These are phyloP conservation scores for Talaromyces pinophilus DNA, from an alignment of 2,329 filamentous ascomycete genomes.

Conservation along the genomic window DNA sequence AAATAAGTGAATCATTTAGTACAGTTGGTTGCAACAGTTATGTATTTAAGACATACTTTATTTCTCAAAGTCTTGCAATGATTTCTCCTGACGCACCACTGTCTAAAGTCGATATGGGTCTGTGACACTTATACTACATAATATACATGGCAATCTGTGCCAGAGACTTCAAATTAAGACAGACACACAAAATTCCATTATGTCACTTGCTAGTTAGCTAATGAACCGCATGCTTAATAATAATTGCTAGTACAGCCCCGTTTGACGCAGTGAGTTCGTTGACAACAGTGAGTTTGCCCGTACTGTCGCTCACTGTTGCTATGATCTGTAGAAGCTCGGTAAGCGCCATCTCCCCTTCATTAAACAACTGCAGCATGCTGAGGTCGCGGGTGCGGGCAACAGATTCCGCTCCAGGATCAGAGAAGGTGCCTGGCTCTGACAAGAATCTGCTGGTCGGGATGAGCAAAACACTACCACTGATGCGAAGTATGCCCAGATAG, in stretches of 20 bases:
- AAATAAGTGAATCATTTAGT: no score
- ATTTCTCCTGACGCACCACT: background rate
- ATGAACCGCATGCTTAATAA: background rate
- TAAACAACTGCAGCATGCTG: background rate
- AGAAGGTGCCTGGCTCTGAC: background rate
- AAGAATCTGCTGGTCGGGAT: background rate
- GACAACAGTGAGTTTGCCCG: background rate
- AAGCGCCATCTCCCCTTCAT: constrained; percentile 12
- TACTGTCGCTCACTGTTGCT: background rate
- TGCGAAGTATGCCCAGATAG: background rate
- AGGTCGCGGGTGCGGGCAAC: constrained; percentile 7
- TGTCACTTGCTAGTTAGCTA: background rate
- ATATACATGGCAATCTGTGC: background rate
- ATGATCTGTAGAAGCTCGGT: background rate
- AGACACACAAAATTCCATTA: background rate
- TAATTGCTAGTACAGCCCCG: background rate
- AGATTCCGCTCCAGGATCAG: background rate
- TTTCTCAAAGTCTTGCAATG: no score
- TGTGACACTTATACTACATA: background rate
- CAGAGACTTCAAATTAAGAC: background rate
- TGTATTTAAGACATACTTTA: no score
- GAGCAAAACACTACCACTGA: background rate
- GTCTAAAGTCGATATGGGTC: no score
- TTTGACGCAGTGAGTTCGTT: background rate
- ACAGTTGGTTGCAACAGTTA: no score